Evolutionary conservation across 495 filamentous ascomycete genomes (phyloP), one percentile per base, ranked within the genome.

Genomic region (Sphaerosporella brunnea): DNA sequence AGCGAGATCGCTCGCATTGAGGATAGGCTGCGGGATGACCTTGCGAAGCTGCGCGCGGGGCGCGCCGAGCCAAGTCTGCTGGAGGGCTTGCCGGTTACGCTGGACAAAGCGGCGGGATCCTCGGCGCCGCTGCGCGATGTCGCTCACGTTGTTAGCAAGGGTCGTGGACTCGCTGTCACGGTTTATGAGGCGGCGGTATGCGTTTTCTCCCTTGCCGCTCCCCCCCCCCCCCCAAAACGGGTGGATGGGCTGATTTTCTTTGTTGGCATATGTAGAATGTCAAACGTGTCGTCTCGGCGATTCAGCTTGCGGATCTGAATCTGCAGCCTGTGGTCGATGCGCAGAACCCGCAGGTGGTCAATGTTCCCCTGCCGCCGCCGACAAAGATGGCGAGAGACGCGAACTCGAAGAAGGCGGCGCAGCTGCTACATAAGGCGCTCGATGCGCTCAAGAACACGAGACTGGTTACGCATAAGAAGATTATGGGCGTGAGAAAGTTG

Each of bases 301-400:
- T 61, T 4, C 57, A 60, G 37, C 48, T 36, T 2, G 53, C 58
- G 20, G 51, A 60, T 35, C 15, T 61, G 5, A 60, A 61, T 23
- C 40, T 60, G 18, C 49, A 55, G 21, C 58, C 58, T 0, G 18
- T 60, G 3, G 19, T 49, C 2, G 57, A 61, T 35, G 21, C 51
- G 4, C 60, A 61, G 32, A 53, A 51, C 15, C 52, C 57, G 2
- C 38, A 48, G 23, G 32, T 37, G 21, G 41, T 61, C 10, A 37
- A 50, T 43, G 42, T 61, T 42, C 53, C 58, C 13, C 36, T 61
- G 9, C 58, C 58, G 13, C 57, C 58, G 13, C 58, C 58, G 4
- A 61, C 58, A 4, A 61, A 52, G 37, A 57, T 60, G 40, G 35
- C 36, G 0, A 49, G 58, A 3, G 32, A 48, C 25, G 47, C 42